Evolutionary conservation across 1,139 yeast genomes (phyloP), one percentile per base, ranked within the genome.

Genomic region (Komagataea norvegica): DNA sequence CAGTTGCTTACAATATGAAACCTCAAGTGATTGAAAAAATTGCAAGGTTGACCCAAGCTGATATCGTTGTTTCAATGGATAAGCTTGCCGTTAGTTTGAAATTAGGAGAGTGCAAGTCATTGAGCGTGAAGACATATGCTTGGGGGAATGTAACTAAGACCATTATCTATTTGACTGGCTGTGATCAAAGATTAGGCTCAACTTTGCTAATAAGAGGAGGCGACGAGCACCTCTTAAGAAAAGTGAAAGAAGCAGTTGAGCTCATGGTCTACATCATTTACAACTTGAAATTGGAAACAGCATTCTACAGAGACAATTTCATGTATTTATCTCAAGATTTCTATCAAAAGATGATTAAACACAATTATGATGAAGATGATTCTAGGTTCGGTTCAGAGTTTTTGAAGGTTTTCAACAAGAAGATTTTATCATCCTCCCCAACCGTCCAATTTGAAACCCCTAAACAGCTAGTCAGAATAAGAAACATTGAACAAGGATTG

Each of bases 181-280:
- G 88, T 48, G 79, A 83, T 32, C 68, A 74, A 17, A 76, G 75
- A 29, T 62, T 80, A 0, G 98, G 98, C 0, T 82, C 91, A 32
- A 88, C 98, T 0, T 72, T 91, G 15, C 67, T 85, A 8, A 62
- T 93, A 19, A 68, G 98, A 42, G 98, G 98, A 3, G 81, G 78
- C 1, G 72, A 74, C 47, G 74, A 68, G 31, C 79, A 75, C 3
- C 56, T 69, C 1, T 61, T 89, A 44, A 71, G 77, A 36, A 75
- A 77, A 39, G 71, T 89, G 18, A 93, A 93, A 55, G 79, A 80
- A 40, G 82, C 89, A 2, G 71, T 85, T 2, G 95, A 86, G 49
- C 80, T 91, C 34, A 70, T 89, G 74, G 73, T 85, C 5, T 82
- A 84, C 36, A 84, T 83, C 2, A 75, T 80, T 25, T 76, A 84